phyloP scores from a whole-genome alignment of 352 stramenopile species.

The Phytophthora tentaculata region DNA sequence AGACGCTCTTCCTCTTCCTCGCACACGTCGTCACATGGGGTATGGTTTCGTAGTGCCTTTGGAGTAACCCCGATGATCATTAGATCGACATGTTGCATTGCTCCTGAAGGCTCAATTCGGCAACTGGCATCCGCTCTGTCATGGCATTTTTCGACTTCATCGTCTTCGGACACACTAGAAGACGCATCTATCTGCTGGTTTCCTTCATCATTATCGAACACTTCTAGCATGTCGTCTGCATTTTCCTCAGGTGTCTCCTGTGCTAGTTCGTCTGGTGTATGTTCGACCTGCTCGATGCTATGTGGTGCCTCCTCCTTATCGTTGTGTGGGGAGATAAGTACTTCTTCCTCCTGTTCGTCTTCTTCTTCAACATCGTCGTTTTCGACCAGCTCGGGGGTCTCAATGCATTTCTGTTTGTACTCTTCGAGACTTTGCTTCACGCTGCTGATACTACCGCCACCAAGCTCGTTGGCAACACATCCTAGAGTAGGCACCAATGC shows the following conservation, averaged over 20 bases:
- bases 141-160: constrained; percentile 13
- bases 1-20: constrained; percentile 24
- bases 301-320: constrained; percentile 4
- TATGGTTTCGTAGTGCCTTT: constrained; percentile 18
- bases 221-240: constrained; percentile 45
- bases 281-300: constrained; percentile 7
- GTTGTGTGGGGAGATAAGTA: constrained; percentile 33
- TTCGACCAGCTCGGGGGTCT: constrained; percentile 12
- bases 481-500: background rate
- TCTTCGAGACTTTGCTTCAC: constrained; percentile 9
- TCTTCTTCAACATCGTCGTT: constrained; percentile 14
- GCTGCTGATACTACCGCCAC: background rate
- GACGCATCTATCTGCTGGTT: constrained; percentile 17
- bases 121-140: background rate
- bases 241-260: constrained; percentile 12
- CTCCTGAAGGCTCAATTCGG: constrained; percentile 4
- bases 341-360: constrained; percentile 10
- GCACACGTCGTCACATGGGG: constrained; percentile 6
- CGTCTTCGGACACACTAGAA: constrained; percentile 17
- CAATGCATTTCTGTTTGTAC: constrained; percentile 7
- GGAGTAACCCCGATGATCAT: constrained; percentile 31
- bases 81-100: constrained; percentile 17
- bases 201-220: constrained; percentile 39
- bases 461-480: constrained; percentile 1
- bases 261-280: constrained; percentile 1